Evolutionary conservation across 176 grass and related monocot genomes (phyloP), one percentile per base, ranked within the genome.

Genomic region (Saccharum officinarum): DNA sequence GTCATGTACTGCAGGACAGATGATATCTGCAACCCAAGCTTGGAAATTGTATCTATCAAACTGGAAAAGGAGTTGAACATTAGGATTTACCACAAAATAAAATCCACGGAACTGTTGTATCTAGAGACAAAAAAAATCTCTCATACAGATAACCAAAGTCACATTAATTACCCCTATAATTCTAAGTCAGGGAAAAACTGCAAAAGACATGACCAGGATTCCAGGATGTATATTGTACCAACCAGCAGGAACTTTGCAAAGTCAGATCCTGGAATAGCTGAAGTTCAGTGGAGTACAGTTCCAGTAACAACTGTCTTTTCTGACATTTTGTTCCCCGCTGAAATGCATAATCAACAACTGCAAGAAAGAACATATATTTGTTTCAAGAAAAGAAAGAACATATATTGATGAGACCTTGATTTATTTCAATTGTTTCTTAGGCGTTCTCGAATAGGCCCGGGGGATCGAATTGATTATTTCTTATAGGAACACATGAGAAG

Each of bases 271-370:
- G 89, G 84, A 98, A 98, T 45, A 98, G 86, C 86, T 92, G 91
- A 89, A 98, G 93, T 67, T 98, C 93, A 9, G 97, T 83, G n/a
- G 88, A 95, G 87, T 95, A 98, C 86, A 98, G 87, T 82, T 98
- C 97, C 75, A 95, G 73, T 80, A 95, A 82, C 84, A 98, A 49
- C 55, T 88, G 93, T 89, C 75, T 91, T 88, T 93, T 95, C 71
- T 95, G 97, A 69, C 47, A 82, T 20, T 80, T 87, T 42, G 86
- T 84, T 45, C 88, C 96, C 66, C 83, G 78, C 69, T 88, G 88
- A 79, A 89, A 98, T 67, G 89, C 90, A 73, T 83, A 92, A 41
- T 98, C 97, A 83, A 98, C 84, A n/a, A 95, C 97, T 98, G 87
- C 36, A 88, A 83, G 38, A 59, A 73, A 84, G 7, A 78, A 16